Evolutionary conservation across 2,329 filamentous ascomycete species (phyloP), one percentile per base, ranked within the genome.

Genomic region (Penicillium frequentans): DNA sequence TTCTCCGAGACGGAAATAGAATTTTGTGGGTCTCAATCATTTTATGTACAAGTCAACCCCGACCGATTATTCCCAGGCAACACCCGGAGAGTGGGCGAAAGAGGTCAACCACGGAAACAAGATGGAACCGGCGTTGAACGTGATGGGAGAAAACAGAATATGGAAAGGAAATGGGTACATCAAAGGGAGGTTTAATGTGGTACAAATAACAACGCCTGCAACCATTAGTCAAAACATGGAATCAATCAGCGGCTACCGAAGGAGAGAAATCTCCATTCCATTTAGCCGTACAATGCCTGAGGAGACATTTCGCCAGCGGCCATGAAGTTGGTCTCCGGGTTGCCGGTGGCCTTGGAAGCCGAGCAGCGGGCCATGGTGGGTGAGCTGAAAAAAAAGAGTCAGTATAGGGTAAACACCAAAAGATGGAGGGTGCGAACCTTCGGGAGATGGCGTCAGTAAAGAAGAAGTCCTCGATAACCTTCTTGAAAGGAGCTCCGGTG

Each of bases 301-400:
- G 73, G 69, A 63, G 73, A 73, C 63, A 77, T 78, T 64, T 80
- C 79, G 56, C 89, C 90, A 23, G 88, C 82, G 53, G 89, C 89
- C 87, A 92, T 89, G 65, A 91, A 85, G 78, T 92, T 91, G 54
- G 86, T 92, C 75, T 90, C 82, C 56, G 89, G 85, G 78, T 92
- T 90, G 59, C 88, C 87, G 10, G 86, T 87, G 57, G 89, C 90
- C 84, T 97, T 98, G 65, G 93, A 90, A 52, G 91, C 93, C 49
- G 92, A 96, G 83, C 92, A 97, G 73, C 95, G 90, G 59, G 95
- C 95, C 95, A 99, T 99, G 57, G 95, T 99, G 51, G 95, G 93
- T 61, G 93, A 97, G 81, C 93, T 96, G 60, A 42, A 44, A 27
- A 9, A 52, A 35, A 33, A 2, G 27, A 59, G 55, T 62, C 55